These are phyloP conservation scores for Cupressus sempervirens DNA, from an alignment of 75 land plant species.

Conservation along the genomic window DNA sequence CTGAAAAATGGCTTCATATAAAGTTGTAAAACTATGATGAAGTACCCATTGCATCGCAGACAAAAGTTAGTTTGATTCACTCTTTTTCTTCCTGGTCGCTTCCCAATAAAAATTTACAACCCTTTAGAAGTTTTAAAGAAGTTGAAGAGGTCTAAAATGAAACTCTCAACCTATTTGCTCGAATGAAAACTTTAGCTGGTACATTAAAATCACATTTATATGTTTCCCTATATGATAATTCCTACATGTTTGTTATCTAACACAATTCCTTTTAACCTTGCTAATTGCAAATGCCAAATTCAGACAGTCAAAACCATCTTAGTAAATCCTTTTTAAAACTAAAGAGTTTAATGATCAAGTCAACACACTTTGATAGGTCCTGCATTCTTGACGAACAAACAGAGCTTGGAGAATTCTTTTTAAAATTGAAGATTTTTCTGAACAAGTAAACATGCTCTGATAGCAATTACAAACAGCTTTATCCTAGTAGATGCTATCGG, in stretches of 20 bases:
- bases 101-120: no score
- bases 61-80: no score
- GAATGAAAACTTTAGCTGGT: no score
- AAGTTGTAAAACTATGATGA: no score
- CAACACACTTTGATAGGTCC: background rate
- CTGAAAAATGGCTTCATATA: no score
- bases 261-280: background rate
- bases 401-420: background rate
- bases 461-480: background rate
- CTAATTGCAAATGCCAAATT: background rate
- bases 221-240: background rate
- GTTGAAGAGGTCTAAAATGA: no score
- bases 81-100: no score
- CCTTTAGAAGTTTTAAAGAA: no score
- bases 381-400: background rate
- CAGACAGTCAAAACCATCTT: background rate
- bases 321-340: background rate
- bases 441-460: background rate
- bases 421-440: background rate
- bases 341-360: background rate
- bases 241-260: background rate
- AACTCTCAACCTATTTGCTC: no score
- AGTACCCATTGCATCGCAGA: no score
- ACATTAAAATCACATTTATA: no score
- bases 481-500: background rate